phyloP scores from a whole-genome alignment of 2,329 filamentous ascomycete genomes.

The Tolypocladium paradoxum region DNA sequence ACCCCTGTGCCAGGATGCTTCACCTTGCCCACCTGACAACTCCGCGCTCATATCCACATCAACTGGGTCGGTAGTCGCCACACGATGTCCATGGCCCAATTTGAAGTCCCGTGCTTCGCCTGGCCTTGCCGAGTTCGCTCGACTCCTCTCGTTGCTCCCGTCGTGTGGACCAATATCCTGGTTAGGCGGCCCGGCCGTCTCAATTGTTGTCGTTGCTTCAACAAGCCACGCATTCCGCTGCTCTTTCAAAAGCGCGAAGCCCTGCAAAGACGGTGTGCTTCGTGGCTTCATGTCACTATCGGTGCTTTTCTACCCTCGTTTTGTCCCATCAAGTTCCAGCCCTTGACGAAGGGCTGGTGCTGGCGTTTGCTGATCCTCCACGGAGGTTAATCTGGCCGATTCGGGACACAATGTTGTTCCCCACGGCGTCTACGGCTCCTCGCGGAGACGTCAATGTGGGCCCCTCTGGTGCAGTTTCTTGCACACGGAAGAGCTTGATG shows the following conservation, averaged over 20 bases:
- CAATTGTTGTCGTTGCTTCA: background rate
- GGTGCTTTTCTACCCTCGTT: background rate
- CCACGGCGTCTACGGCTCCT: conserved; percentile 87
- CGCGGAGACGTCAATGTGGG: conserved; percentile 75
- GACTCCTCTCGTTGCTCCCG: background rate
- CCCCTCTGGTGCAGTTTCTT: conserved; percentile 69
- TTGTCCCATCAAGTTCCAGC: background rate
- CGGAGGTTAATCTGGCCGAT: conserved; percentile 73
- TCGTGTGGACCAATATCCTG: background rate
- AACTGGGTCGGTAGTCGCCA: background rate
- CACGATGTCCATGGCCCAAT: background rate
- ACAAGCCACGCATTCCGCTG: background rate
- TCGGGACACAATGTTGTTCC: conserved; percentile 76
- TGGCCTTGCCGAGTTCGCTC: background rate
- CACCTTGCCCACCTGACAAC: background rate
- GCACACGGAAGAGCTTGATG: conserved; percentile 81
- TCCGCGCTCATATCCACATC: background rate
- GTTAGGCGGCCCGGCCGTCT: background rate
- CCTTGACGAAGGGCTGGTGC: conserved; percentile 5
- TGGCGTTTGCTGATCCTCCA: conserved; percentile 23
- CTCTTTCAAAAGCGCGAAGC: background rate
- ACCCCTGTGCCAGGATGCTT: background rate
- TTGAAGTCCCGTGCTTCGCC: background rate
- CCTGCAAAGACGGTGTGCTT: background rate
- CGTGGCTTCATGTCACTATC: background rate